phyloP scores from a whole-genome alignment of 2,329 filamentous ascomycete genomes.

The Ceratocystis lukuohia region DNA sequence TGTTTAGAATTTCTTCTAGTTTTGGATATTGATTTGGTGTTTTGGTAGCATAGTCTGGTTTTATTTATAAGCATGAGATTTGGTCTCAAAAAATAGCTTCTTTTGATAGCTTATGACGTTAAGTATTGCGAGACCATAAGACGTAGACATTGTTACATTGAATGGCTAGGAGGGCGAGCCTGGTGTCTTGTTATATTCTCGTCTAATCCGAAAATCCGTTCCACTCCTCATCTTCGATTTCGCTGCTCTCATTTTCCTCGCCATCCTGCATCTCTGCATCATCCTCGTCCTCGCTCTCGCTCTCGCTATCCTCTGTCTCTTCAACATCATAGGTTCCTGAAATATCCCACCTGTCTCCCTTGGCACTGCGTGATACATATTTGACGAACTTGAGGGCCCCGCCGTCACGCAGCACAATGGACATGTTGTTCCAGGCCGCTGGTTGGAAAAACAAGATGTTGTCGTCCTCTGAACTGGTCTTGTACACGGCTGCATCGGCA shows the following conservation, averaged over 20 bases:
- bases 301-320: conserved; percentile 36
- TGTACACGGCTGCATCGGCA: conserved; percentile 78
- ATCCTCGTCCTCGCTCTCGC: conserved; percentile 27
- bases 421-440: conserved; percentile 76
- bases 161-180: background rate
- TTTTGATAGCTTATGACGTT: background rate
- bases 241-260: conserved; percentile 11
- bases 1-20: background rate
- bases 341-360: conserved; percentile 87
- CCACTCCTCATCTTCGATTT: conserved; percentile 12
- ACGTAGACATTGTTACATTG: background rate
- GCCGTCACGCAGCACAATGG: conserved; percentile 74
- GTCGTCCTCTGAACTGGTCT: conserved; percentile 61
- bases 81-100: background rate
- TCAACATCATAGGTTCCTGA: conserved; percentile 64
- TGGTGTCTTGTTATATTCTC: background rate
- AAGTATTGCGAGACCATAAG: background rate
- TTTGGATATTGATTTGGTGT: conserved; percentile 5
- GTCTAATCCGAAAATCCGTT: conserved; percentile 17
- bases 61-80: background rate
- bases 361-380: conserved; percentile 72
- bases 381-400: conserved; percentile 89
- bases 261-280: conserved; percentile 25
- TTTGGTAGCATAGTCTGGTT: conserved; percentile 4
- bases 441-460: conserved; percentile 52